Evolutionary conservation across 192 early-diverging fungal genomes (phyloP), one percentile per base, ranked within the genome.

Genomic region (Umbelopsis isabellina): DNA sequence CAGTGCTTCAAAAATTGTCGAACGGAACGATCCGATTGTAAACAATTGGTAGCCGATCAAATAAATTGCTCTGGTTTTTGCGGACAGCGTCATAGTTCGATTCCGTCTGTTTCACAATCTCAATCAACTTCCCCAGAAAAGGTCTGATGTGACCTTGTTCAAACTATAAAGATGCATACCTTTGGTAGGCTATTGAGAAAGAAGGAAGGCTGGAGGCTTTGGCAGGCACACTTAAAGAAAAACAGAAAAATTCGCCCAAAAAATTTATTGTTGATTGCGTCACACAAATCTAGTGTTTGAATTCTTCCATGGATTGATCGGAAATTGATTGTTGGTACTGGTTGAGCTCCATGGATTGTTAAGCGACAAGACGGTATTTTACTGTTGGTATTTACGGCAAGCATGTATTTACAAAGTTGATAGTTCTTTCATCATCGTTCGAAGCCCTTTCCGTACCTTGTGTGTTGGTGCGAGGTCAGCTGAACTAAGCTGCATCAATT

Each of bases 151-250:
- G 27, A 35, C 33, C 16, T 35, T n/a, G 30, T 12, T 61, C 27
- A 61, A 61, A 61, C 18, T 37, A 15, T 61, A 30, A 61, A 30
- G 16, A 35, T 25, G 23, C 16, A 16, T 61, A 61, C 55, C 55
- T 61, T 61, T 61, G 55, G 55, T 61, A 61, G 55, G 55, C 55
- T 61, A 61, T 61, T 61, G 55, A 61, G 55, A 61, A 61, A 61
- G 55, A 61, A 61, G 27, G 55, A 61, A 61, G 30, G 55, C 55
- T 61, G 11, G 23, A 33, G 25, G 25, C 27, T 61, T 25, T 21
- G 9, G 55, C 16, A n/a, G 27, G 27, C 30, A 33, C 55, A 61
- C 55, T 61, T 61, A 35, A 61, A 61, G 55, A 61, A 61, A 61
- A 61, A 35, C 25, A 61, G 30, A 61, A 61, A 61, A 61, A 27